Base-by-base conservation (phyloP, 2,329 filamentous ascomycete species). In the Pseudofabraea citricarpa region DNA sequence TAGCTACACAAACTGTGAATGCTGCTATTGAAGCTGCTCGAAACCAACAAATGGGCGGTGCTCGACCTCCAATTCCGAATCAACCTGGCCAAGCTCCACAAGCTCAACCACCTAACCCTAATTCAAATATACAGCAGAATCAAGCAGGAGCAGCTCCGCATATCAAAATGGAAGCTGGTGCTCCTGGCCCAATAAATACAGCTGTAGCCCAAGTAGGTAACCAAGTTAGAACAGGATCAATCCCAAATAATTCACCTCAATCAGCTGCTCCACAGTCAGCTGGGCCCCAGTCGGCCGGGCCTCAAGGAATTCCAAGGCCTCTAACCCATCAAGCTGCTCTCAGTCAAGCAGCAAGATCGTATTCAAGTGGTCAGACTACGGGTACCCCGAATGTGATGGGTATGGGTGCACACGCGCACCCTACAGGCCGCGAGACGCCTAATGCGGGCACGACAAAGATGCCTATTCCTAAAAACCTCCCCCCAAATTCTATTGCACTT, bases 391-490 rank as follows among this genome's bases (percentile, higher is more conserved):
- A 54, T 19, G 56, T 62, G 12, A 62, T 63, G 57, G 58, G 55
- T 7, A 58, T 37, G 35, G 35, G 60, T 46, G 54, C 53, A 5
- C 56, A 58, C 41, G 49, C 57, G 26, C 54, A 56, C 23, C 48
- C 52, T 22, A 5, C 43, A 51, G n/a, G 40, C 45, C 15, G 52
- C 12, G 56, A 61, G 38, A 43, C 47, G 15, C 46, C 46, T 16
- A 58, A 56, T 40, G 42, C 54, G 6, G 56, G 52, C 15, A 59
- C 57, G 7, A 55, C 53, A 36, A 59, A 60, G 48, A 57, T 62
- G 54, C 61, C 59, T 13, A 63, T 63, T 41, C 49, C 89, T 2
- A 95, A 94, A 65, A 81, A 77, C 29, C 74, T 97, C 2, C 77
- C 75, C 4, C 77, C 81, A 44, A 75, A 76, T 37, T 83, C 85